Conservation (phyloP, 2,329 filamentous ascomycete species). For the Paraconiothyrium sp. region DNA sequence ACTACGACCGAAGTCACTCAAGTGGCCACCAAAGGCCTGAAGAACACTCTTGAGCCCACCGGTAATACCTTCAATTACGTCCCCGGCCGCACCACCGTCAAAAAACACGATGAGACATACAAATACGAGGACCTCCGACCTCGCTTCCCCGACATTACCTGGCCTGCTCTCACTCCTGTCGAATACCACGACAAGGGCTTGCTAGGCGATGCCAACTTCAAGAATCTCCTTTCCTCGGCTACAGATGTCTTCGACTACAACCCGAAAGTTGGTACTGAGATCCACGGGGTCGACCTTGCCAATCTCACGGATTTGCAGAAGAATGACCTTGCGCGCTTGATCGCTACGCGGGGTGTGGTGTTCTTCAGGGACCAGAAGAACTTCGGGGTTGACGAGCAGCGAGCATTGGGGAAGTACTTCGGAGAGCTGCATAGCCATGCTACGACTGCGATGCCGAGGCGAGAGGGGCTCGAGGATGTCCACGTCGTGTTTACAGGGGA, state of each 20-base stretch:
- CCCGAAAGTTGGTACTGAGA: conserved; percentile 65
- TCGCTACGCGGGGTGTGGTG: conserved; percentile 65
- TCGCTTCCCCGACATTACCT: conserved; percentile 62
- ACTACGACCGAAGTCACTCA: conserved; percentile 29
- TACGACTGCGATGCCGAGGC: conserved; percentile 62
- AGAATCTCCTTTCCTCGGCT: conserved; percentile 61
- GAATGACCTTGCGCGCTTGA: conserved; percentile 63
- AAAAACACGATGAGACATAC: conserved; percentile 59
- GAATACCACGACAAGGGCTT: conserved; percentile 64
- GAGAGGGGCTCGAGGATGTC: conserved; percentile 63
- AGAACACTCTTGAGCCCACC: conserved; percentile 28
- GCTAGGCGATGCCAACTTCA: conserved; percentile 63
- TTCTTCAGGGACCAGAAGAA: conserved; percentile 67
- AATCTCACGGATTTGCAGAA: conserved; percentile 62
- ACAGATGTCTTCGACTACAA: conserved; percentile 67
- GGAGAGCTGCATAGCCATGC: conserved; percentile 65
- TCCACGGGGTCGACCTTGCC: conserved; percentile 61
- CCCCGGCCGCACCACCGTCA: conserved; percentile 59
- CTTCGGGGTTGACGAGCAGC: conserved; percentile 63
- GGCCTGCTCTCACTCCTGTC: conserved; percentile 59
- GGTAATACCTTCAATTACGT: conserved; percentile 51
- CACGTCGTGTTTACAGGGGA: conserved; percentile 66
- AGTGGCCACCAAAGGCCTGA: conserved; percentile 19
- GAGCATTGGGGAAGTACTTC: conserved; percentile 62
- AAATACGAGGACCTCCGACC: conserved; percentile 63